Evolutionary conservation across 1,284 basidiomycete species (phyloP).

Genomic region (Lignosus rhinocerotis): DNA sequence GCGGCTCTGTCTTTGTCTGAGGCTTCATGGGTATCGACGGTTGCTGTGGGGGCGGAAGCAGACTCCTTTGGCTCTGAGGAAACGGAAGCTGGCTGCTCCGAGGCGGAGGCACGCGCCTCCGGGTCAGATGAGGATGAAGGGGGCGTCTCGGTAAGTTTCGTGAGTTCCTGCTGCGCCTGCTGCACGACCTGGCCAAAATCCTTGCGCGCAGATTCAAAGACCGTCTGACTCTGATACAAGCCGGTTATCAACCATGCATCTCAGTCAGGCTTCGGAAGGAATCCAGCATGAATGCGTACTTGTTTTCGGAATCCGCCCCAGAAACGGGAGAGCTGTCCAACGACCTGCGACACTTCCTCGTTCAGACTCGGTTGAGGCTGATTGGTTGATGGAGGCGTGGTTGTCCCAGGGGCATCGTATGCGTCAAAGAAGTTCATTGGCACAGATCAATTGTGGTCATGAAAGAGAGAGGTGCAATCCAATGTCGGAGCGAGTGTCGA

Average conservation of each 20-base stretch:
- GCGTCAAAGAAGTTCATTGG: slow-evolving; percentile 75
- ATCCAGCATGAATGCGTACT: slow-evolving; percentile 45
- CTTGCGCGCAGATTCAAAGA: slow-evolving; percentile 71
- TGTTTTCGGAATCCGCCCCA: slow-evolving; percentile 91
- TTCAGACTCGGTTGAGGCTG: slow-evolving; percentile 67
- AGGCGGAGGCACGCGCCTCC: slow-evolving; percentile 16
- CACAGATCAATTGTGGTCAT: slow-evolving; percentile 7
- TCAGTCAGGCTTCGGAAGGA: slow-evolving; percentile 2
- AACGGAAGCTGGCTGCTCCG: slow-evolving; percentile 2
- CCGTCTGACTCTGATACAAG: slow-evolving; percentile 66
- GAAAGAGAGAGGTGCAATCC: not conserved
- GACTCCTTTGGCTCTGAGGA: not conserved
- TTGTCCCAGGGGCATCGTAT: slow-evolving; percentile 53
- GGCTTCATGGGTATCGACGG: not conserved
- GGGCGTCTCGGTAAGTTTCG: slow-evolving; percentile 50
- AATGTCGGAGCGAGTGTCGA: not conserved
- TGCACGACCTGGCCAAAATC: slow-evolving; percentile 76
- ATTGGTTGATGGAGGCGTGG: slow-evolving; percentile 42
- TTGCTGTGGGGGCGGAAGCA: not conserved
- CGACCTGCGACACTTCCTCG: slow-evolving; percentile 85
- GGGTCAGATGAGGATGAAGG: slow-evolving; percentile 31
- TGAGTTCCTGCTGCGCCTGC: slow-evolving; percentile 82
- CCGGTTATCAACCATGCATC: not conserved
- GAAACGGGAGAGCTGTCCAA: slow-evolving; percentile 80
- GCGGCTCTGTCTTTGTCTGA: slow-evolving; percentile 1